Evolutionary conservation across 495 filamentous ascomycete species (phyloP), one percentile per base, ranked within the genome.

Genomic region (Lasiosphaeris hirsuta): DNA sequence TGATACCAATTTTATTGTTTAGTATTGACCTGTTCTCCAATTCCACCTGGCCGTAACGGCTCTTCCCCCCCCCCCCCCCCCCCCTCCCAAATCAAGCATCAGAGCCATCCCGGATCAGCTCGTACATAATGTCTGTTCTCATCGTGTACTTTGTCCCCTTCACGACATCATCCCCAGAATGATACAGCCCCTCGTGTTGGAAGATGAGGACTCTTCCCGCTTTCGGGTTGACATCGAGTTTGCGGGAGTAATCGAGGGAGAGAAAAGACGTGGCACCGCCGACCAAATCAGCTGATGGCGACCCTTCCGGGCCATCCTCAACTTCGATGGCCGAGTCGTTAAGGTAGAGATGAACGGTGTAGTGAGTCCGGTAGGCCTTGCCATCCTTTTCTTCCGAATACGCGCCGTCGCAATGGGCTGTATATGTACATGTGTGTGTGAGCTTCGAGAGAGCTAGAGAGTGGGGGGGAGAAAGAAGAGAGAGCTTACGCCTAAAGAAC

Each of bases 351-450:
- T 49, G 46, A 2, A 49, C 3, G 7, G 46, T 49, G 46, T 49
- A 49, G 46, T 35, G 23, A 7, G 46, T 49, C 10, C 6, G 2
- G 2, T 5, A n/a, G 23, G 36, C 9, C 19, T 34, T 13, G 46
- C 33, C 46, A 30, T 49, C 46, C 19, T 35, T 36, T 10, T 35
- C 46, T 37, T 49, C 23, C 33, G 46, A 49, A 14, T 35, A 49
- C 23, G 46, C 23, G 1, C 46, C 46, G 23, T 49, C 46, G n/a
- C 46, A 49, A 35, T 49, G 46, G 13, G 46, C 46, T 49, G 46
- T 5, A 30, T 2, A 30, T 30, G n/a, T n/a, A n/a, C n/a, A n/a
- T n/a, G n/a, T n/a, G n/a, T n/a, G n/a, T n/a, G n/a, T n/a, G n/a
- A n/a, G n/a, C n/a, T n/a, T n/a, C n/a, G n/a, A n/a, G n/a, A n/a